Evolutionary conservation across 495 filamentous ascomycete genomes (phyloP), one percentile per base, ranked within the genome.

Genomic region (Tuber melanosporum): DNA sequence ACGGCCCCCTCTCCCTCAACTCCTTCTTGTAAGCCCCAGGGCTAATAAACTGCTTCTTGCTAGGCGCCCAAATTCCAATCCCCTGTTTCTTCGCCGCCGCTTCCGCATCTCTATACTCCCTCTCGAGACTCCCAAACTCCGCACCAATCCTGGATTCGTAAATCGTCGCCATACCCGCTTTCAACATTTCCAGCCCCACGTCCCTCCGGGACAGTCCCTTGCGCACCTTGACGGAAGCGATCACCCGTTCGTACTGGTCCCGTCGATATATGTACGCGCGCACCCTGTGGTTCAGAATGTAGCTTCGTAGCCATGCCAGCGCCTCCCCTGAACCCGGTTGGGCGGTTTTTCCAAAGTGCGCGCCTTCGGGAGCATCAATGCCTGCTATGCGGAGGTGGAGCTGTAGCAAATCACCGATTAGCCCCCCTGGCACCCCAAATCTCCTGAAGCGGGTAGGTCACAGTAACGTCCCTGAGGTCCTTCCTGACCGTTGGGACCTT

Each of bases 191-290:
- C 77, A 93, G 86, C 3, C 94, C 93, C 10, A 98, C 93, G 84
- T 99, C 95, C 73, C 89, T 88, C 72, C 89, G 89, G 75, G 89
- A 86, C 36, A 90, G 83, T 43, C 87, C 86, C 75, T 86, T 85
- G 74, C 94, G 88, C 47, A 97, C 91, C 81, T 87, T 93, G 14
- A 94, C 95, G 15, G 91, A 94, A 15, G 91, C 93, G 2, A 99
- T 94, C 17, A 95, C 90, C 26, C 95, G 90, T 75, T 93, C 92
- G 83, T 98, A 99, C 82, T 98, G 95, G 83, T 99, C 95, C 26
- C 91, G 89, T 52, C 89, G 89, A 84, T 94, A 93, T 41, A 97
- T 87, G 83, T 91, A 91, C 8, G 89, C 94, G 49, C 94, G 90
- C 47, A 98, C 91, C 19, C 90, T 90, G n/a, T 88, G 88, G 49